Evolutionary conservation across 2,329 filamentous ascomycete species (phyloP), one percentile per base, ranked within the genome.

Genomic region (Cladosporium sp.): DNA sequence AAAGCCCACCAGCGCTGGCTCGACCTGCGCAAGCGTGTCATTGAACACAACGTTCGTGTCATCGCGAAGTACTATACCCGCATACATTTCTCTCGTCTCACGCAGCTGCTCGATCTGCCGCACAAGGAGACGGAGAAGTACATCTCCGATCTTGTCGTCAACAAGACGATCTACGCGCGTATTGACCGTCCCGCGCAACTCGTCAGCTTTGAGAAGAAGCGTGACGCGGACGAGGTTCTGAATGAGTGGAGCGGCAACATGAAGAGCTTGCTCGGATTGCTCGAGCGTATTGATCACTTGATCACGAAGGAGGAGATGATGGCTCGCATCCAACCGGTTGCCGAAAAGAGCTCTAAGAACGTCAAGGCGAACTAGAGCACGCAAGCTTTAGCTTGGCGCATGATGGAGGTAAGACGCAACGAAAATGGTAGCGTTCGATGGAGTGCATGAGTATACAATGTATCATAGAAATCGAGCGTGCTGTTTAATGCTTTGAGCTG

Each of bases 221-320:
- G 92, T 59, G 91, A 95, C 71, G 89, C 91, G 1, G 93, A 98
- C 67, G 93, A 98, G 71, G 84, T 96, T 49, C 76, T 98, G 66
- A 98, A 98, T 68, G 93, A 98, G 74, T 98, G 93, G 93, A 95
- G 90, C 70, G 86, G 88, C 65, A 95, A 96, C 72, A 97, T 95
- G 89, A 95, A 93, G 85, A 91, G 85, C 67, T 73, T 95, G 63
- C 74, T 95, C 59, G 89, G 89, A 9, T 74, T 92, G 52, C 68
- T 95, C 66, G 90, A 95, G 78, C 81, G 90, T 58, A 95, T 98
- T 56, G 93, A 98, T 68, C 93, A 98, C 71, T 78, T 98, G 65
- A 98, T 98, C 66, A 98, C 95, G 52, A 97, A 97, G 79, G 93
- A 98, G 74, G 93, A 98, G 79, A 98, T 98, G 93, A 98, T 98